Base-by-base conservation (phyloP, 2,329 filamentous ascomycete species). In the Diaporthe ilicicola region DNA sequence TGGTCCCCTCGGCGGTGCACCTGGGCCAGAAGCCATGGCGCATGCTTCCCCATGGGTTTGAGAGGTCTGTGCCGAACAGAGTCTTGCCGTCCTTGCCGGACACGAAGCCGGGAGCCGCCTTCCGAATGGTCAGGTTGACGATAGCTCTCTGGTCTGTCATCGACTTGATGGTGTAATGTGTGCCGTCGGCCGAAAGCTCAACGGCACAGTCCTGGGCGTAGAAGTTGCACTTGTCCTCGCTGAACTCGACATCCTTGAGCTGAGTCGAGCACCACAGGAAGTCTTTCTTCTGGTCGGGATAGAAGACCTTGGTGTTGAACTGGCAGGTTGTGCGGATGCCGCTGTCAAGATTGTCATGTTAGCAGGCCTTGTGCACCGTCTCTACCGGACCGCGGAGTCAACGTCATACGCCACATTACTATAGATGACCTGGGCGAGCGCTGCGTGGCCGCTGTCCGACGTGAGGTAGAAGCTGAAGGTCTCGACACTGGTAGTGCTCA, bases 231-330 rank as follows among this genome's bases (percentile, higher is more conserved):
- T 92, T 93, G 77, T 94, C 91, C 74, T 95, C 91, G 82, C 93
- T 95, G 83, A 98, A 97, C 72, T 93, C 91, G 80, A 91, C 87
- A 83, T 97, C 92, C 76, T 83, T 86, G 72, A 99, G 87, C 69
- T 92, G 91, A 74, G 94, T 93, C 32, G 94, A 93, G 76, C 91
- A 93, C 94, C 94, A 99, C 55, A 96, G 86, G 79, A 91, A 90
- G 70, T 93, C 90, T 78, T 92, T 92, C 74, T 91, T 88, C 75
- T 87, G 86, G 76, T 93, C 91, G 72, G 90, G 87, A 81, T 92
- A 93, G 85, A 95, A 97, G 82, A 98, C 88, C 87, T 98, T 98
- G 82, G 89, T 90, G 85, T 94, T 98, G 89, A 98, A 97, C 84
- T 98, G 95, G 79, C 90, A 91, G 32, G 95, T 99, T 53, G 92